Evolutionary conservation across 306 rosid species (phyloP), one percentile per base, ranked within the genome.

Genomic region (Trichosanthes truncata): DNA sequence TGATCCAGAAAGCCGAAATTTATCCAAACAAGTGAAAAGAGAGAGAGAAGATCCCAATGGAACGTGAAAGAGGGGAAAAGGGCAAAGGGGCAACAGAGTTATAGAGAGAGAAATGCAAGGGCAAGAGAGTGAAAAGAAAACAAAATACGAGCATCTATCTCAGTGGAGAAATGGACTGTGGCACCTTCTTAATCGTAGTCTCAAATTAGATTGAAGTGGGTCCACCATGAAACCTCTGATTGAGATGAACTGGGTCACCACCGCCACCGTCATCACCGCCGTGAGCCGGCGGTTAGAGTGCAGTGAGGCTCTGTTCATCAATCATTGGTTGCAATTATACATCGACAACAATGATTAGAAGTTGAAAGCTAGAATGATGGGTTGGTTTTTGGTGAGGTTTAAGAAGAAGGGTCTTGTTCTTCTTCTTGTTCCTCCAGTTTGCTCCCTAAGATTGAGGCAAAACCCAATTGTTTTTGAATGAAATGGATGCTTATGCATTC

Each of bases 51-150:
- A 80, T 67, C 81, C 82, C 87, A 88, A 80, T 82, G 83, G 88
- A 86, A 91, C 17, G 85, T 40, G 33, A 85, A 88, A 66, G 85
- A 85, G 84, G 94, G 97, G 84, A 87, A 83, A 84, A 81, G 80
- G 73, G 78, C 81, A 77, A 57, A 23, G n/a, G 31, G 62, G 88
- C 85, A 63, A 87, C 84, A 83, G 90, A 43, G 69, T 55, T 81
- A 81, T 59, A 87, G 85, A 59, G 60, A 66, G 48, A 31, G 79
- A 74, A 68, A 68, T 57, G 75, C 33, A 41, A 77, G 41, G 74
- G 66, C 55, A 10, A 45, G 77, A 71, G 29, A 40, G 23, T 60
- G 82, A 40, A 59, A 80, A 33, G 4, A n/a, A 35, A 56, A 21
- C 21, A 57, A 25, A 57, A 46, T 10, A 46, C 13, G 40, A 4